A percentile compares a stretch with the other conserved stretches of the same genome.
These are phyloP conservation scores for Bacidia gigantensis DNA, from an alignment of 495 filamentous ascomycete genomes.

Conservation along the genomic window DNA sequence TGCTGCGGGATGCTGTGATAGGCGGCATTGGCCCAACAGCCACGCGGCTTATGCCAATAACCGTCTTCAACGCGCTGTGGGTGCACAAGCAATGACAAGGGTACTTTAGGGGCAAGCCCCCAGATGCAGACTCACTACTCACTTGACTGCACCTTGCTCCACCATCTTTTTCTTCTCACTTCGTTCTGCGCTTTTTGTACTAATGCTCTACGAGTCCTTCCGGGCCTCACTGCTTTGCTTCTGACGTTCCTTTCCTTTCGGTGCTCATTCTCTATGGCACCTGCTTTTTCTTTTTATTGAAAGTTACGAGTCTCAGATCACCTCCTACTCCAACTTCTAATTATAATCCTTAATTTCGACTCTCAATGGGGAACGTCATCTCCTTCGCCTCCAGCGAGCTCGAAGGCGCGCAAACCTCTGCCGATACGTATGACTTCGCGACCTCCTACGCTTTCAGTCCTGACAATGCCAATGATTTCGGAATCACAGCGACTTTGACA, in stretches of 20 bases:
- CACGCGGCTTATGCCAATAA: neutral
- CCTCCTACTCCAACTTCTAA: neutral
- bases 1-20: no score
- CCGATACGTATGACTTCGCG: neutral
- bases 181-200: neutral
- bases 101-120: neutral
- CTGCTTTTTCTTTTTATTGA: neutral
- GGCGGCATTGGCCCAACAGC: neutral
- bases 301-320: neutral
- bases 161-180: neutral
- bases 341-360: slow-evolving; percentile 2
- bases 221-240: slow-evolving; percentile 4
- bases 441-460: slow-evolving; percentile 3
- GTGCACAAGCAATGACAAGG: no score
- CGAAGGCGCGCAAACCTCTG: neutral
- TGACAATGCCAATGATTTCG: neutral
- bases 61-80: no score
- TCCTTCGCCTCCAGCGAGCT: neutral
- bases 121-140: neutral
- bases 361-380: neutral
- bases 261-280: slow-evolving; percentile 2
- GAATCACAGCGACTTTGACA: neutral
- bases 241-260: neutral
- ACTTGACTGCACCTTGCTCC: neutral
- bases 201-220: neutral